A percentile compares a stretch with the other conserved stretches of the same genome.
These are phyloP conservation scores for Corylus avellana DNA, from an alignment of 306 rosid genomes.

Conservation along the genomic window DNA sequence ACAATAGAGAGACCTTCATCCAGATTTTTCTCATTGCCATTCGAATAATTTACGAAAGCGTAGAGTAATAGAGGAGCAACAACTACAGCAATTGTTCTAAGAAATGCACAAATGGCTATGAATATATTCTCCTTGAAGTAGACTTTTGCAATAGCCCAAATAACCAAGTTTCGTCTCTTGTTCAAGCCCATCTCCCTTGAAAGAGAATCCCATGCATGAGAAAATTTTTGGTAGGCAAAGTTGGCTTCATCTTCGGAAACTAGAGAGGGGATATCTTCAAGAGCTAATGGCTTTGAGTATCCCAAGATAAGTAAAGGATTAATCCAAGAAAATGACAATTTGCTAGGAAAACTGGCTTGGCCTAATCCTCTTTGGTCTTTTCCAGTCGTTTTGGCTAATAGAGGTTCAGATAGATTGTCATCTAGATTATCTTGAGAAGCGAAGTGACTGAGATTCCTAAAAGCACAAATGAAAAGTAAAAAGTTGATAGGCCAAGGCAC, in stretches of 20 bases:
- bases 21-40: slow-evolving; percentile 12
- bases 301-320: slow-evolving; percentile 42
- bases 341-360: slow-evolving; percentile 33
- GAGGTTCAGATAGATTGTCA: slow-evolving; percentile 32
- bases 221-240: slow-evolving; percentile 37
- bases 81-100: slow-evolving; percentile 41
- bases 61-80: slow-evolving; percentile 47
- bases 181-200: slow-evolving; percentile 20
- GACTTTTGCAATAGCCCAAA: slow-evolving; percentile 34
- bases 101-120: slow-evolving; percentile 34
- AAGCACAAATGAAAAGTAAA: slow-evolving; percentile 37
- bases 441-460: slow-evolving; percentile 18
- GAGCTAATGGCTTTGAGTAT: slow-evolving; percentile 29
- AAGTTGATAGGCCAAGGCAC: slow-evolving; percentile 27
- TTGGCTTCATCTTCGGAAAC: slow-evolving; percentile 44
- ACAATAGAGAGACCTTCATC: slow-evolving; percentile 35
- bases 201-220: slow-evolving; percentile 38
- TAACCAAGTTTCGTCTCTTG: slow-evolving; percentile 29
- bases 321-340: slow-evolving; percentile 48
- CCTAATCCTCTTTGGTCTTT: slow-evolving; percentile 9
- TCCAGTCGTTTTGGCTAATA: slow-evolving; percentile 17
- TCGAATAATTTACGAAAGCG: slow-evolving; percentile 41
- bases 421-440: slow-evolving; percentile 14
- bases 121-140: slow-evolving; percentile 36
- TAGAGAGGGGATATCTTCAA: slow-evolving; percentile 44